Base-by-base conservation (phyloP, 1,284 basidiomycete species). In the Ceratorhiza oryzae-sativae region DNA sequence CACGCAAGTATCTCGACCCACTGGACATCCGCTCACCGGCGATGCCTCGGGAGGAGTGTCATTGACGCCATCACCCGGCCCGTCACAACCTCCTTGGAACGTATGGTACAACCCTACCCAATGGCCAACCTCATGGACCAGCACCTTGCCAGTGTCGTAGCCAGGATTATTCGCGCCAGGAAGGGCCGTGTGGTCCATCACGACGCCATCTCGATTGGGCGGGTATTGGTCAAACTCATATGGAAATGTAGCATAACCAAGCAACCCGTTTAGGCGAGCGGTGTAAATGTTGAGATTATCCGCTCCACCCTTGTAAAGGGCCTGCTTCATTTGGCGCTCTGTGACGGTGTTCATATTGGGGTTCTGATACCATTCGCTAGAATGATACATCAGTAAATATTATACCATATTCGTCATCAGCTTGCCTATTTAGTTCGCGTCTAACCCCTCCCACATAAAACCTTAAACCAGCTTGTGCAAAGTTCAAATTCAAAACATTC, bases 31-130 rank as follows among this genome's bases (percentile, higher is more conserved):
- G 12, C 20, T 71, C 15, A 73, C 71, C 41, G 74, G 25, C 18
- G 49, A 59, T 8, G 41, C 18, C 58, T 75, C 72, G 1, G 70
- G 39, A 41, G 78, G 74, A 0, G 77, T 78, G 55, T 78, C 78
- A 12, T 72, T 70, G n/a, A 79, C 77, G 23, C 36, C 73, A 34
- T 79, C 77, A 10, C 77, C 78, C 1, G 71, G 63, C 0, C 74
- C 71, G 4, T 42, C 39, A 71, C 78, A 79, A 4, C 86, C 86
- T 34, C 85, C 86, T 76, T 87, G 83, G 59, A 79, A 79, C 18
- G 76, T 76, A 68, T 79, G 78, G 65, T 76, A 77, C 32, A 78
- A 68, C 1, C 78, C 77, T 41, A 77, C 15, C 61, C 68, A 73
- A 51, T 74, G 72, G 6, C 71, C 63, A 27, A 77, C 77, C 71